These are phyloP conservation scores for Grosmannia huntii DNA, from an alignment of 2,329 filamentous ascomycete species.

Conservation along the genomic window DNA sequence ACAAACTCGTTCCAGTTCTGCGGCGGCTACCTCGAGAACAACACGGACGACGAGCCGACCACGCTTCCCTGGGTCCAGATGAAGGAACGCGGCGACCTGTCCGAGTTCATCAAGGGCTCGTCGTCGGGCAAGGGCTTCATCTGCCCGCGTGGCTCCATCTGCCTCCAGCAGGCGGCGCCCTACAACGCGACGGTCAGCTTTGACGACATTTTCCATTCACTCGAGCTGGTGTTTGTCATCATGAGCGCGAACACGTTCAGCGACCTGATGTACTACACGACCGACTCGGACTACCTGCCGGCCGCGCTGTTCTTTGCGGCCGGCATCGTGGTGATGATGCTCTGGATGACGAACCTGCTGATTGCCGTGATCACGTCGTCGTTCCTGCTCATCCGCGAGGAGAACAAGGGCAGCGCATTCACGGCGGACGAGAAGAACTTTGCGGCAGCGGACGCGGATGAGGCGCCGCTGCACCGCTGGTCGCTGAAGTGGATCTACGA, in stretches of 20 bases:
- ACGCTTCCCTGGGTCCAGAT: conserved; percentile 52
- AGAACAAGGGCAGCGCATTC: conserved; percentile 89
- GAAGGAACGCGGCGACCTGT: conserved; percentile 21
- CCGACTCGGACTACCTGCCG: conserved; percentile 79
- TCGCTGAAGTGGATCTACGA: conserved; percentile 59
- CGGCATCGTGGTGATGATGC: conserved; percentile 78
- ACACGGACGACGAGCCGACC: conserved; percentile 33
- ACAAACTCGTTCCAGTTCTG: conserved; percentile 65
- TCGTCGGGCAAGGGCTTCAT: conserved; percentile 66
- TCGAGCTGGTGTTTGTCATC: conserved; percentile 92
- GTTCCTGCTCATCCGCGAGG: conserved; percentile 95
- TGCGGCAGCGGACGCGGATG: conserved; percentile 24
- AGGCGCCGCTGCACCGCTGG: conserved; percentile 25
- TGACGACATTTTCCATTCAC: conserved; percentile 82
- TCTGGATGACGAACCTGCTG: conserved; percentile 89
- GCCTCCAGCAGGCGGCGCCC: conserved; percentile 67
- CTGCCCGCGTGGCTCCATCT: conserved; percentile 73
- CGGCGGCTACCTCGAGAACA: conserved; percentile 62
- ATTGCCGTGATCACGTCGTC: conserved; percentile 98
- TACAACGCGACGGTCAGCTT: conserved; percentile 82
- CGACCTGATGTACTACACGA: conserved; percentile 87
- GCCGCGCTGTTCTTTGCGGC: conserved; percentile 66
- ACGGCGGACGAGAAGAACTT: conserved; percentile 53
- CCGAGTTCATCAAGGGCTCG: conserved; percentile 37
- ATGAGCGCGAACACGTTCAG: conserved; percentile 98